Percentiles rank a stretch among this genome's conserved stretches.
Conservation (phyloP, 2,329 filamentous ascomycete genomes). For the Aspergillus hortae region DNA sequence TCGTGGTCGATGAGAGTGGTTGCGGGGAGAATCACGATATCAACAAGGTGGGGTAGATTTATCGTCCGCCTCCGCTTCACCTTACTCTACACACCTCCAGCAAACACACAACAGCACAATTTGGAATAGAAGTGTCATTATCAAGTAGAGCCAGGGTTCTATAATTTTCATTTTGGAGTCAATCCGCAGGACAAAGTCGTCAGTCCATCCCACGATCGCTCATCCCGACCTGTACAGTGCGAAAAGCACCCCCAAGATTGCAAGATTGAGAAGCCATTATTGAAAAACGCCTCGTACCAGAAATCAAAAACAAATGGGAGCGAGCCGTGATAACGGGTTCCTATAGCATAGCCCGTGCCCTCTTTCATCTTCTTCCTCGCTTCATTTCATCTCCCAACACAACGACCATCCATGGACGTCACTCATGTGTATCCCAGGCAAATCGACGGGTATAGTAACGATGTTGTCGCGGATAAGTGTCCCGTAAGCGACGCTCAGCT, state of each 20-base stretch:
- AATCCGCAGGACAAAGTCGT: not conserved
- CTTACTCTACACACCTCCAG: too few relatives aligned
- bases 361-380: not conserved
- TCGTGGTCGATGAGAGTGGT: not conserved
- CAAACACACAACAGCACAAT: not conserved
- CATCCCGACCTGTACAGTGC: constrained; percentile 4
- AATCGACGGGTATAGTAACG: constrained; percentile 13
- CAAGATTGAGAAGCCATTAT: constrained; percentile 18
- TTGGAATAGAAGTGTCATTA: constrained; percentile 1
- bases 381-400: not conserved
- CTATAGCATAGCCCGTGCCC: not conserved
- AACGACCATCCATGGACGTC: not conserved
- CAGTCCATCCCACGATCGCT: not conserved
- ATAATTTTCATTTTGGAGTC: not conserved
- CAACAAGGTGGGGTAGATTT: not conserved
- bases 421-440: constrained; percentile 7
- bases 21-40: not conserved
- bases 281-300: constrained; percentile 17
- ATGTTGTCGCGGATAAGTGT: constrained; percentile 6
- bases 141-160: not conserved
- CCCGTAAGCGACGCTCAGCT: constrained; percentile 12
- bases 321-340: constrained; percentile 7
- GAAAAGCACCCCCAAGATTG: constrained; percentile 7
- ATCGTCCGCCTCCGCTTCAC: not conserved
- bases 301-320: constrained; percentile 14